Conservation (phyloP, 2,329 filamentous ascomycete genomes). For the Magnaporthiopsis poae region DNA sequence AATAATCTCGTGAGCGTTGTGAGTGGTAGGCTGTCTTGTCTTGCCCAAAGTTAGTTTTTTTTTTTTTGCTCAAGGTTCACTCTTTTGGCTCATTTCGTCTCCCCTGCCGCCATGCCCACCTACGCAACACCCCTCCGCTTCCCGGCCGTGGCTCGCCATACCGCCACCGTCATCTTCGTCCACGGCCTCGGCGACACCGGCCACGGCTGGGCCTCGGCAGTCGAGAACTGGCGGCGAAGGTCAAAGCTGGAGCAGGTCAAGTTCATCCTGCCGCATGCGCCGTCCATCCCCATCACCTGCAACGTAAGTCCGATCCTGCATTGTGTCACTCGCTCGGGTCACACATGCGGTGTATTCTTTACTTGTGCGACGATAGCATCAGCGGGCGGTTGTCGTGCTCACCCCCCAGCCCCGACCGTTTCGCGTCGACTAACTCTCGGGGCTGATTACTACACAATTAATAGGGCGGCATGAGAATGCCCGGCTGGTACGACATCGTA, state of each 20-base stretch:
- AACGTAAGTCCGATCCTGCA: conserved; percentile 36
- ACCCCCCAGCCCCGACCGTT: neutral
- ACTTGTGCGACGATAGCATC: too few species aligned
- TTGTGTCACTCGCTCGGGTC: too few species aligned
- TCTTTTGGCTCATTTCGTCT: neutral
- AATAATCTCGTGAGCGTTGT: too few species aligned
- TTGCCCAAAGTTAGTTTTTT: too few species aligned
- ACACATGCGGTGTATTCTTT: too few species aligned
- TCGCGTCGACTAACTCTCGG: conserved; percentile 3
- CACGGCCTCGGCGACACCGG: conserved; percentile 85
- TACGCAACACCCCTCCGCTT: conserved; percentile 51
- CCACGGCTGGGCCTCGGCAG: conserved; percentile 68
- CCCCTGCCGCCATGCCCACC: neutral
- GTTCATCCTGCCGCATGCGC: conserved; percentile 89
- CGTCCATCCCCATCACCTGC: conserved; percentile 69
- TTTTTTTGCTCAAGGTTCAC: neutral
- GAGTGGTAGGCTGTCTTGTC: too few species aligned
- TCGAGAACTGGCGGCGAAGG: conserved; percentile 76
- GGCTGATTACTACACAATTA: neutral
- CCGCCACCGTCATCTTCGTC: conserved; percentile 86
- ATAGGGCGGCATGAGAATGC: conserved; percentile 43
- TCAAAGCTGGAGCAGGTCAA: conserved; percentile 79
- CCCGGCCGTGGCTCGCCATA: conserved; percentile 72
- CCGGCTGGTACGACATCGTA: conserved; percentile 79
- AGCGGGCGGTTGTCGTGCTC: neutral